phyloP scores from a whole-genome alignment of 768 basidiomycete species.

The Pulveroboletus sp. region DNA sequence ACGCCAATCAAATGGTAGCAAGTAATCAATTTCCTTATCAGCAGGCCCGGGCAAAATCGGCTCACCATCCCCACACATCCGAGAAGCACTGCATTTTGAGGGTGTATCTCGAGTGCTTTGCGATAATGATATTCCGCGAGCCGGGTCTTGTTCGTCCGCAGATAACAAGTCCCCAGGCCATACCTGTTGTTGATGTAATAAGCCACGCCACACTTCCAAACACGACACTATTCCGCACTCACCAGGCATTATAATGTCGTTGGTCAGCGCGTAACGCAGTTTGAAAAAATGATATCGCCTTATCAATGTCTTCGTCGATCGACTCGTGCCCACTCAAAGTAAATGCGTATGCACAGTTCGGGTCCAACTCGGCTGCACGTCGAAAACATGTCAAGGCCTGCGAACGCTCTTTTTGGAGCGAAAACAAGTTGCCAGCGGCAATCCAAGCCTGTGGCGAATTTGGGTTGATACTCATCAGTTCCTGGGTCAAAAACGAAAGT shows the following conservation, averaged over 20 bases:
- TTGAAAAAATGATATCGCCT: conserved; percentile 88
- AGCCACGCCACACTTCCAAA: conserved; percentile 10
- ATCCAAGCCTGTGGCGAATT: conserved; percentile 90
- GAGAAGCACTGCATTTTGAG: conserved; percentile 89
- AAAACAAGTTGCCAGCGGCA: conserved; percentile 93
- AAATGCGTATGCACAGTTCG: conserved; percentile 90
- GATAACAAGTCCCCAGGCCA: conserved; percentile 95
- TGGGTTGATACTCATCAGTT: conserved; percentile 80
- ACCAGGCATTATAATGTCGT: conserved; percentile 99
- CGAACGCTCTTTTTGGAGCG: conserved; percentile 87
- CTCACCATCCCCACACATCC: conserved; percentile 96
- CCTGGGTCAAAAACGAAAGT: conserved; percentile 90
- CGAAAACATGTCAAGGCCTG: conserved; percentile 93
- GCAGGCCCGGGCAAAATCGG: conserved; percentile 19
- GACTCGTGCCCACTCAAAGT: conserved; percentile 96
- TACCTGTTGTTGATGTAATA: conserved; percentile 61
- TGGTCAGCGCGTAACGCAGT: conserved; percentile 85
- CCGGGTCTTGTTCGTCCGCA: conserved; percentile 88
- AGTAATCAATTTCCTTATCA: conserved; percentile 17
- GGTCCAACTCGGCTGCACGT: conserved; percentile 84
- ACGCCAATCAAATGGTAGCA: conserved; percentile 9
- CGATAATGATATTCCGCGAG: conserved; percentile 96
- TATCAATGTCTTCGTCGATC: conserved; percentile 91
- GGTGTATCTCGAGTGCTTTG: conserved; percentile 88
- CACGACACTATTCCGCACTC: conserved; percentile 30